Base-by-base conservation (phyloP, 306 rosid genomes). In the Sindora glabra region DNA sequence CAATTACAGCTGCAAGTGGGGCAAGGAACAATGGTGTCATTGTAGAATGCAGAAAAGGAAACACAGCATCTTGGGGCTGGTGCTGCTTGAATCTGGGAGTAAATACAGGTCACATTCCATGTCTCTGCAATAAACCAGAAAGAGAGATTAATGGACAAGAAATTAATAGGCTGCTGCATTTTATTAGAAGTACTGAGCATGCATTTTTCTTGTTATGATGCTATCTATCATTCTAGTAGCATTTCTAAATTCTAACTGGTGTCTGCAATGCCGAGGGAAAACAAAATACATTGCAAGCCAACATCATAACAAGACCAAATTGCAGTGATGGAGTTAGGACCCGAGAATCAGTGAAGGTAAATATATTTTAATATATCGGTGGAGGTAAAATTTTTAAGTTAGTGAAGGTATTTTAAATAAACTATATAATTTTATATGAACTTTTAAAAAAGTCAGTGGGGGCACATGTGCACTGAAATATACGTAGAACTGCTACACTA, bases 1-100 rank as follows among this genome's bases (percentile, higher is more conserved):
- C 97, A 90, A 38, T 70, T 69, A 25, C 97, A 86, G 73, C 95
- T 86, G 76, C 95, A 90, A 11, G 50, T 45, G 26, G 90, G 88
- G 71, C 97, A 90, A 47, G 81, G 82, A 58, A 84, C 79, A 36
- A 90, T 64, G 19, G 81, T 78, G 3, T 48, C 59, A 34, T 75
- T 76, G 75, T 86, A 90, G 74, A 90, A 90, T 26, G 97, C 71
- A 22, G 95, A 90, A 39, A 90, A 62, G 2, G 97, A 86, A 26
- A 86, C 94, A 21, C 95, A 86, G 32, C 97, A 90, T 16, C 69
- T 72, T n/a, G 97, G 94, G 0, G 90, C 25, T 6, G 78, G 44
- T 18, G 95, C 71, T 53, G 89, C 77, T 76, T 33, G 78, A 46
- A 75, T 69, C 71, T 82, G 94, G 0, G 95, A 86, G 83, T 80